Evolutionary conservation across 768 basidiomycete genomes (phyloP).

Genomic region (Tylopilus plumbeoviolaceoides): DNA sequence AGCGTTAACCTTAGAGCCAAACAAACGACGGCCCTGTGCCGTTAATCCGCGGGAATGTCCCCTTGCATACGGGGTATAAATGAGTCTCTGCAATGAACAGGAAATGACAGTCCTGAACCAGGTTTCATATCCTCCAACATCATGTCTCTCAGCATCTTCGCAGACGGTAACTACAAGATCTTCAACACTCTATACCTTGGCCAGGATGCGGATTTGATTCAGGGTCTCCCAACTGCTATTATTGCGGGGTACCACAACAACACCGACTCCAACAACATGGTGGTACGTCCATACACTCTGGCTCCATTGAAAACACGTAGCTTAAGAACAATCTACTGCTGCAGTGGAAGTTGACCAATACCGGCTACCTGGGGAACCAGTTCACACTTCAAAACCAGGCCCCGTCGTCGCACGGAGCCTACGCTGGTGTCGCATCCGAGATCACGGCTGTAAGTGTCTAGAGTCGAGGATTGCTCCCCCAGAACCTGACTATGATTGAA

Average conservation of each 20-base stretch:
- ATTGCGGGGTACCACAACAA: not conserved
- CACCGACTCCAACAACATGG: not conserved
- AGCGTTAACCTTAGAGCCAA: not conserved
- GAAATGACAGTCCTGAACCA: not conserved
- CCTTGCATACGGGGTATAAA: not conserved
- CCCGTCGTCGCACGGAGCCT: not conserved
- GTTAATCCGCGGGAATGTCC: not conserved
- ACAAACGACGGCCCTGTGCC: not conserved
- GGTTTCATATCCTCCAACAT: not conserved
- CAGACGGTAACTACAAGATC: not conserved
- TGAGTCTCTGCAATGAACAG: not conserved
- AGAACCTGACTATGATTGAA: not conserved
- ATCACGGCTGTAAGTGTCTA: not conserved
- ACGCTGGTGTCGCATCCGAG: not conserved
- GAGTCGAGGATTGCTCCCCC: not conserved
- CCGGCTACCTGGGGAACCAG: not conserved
- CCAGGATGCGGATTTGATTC: not conserved
- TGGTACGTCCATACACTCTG: not conserved
- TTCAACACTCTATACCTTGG: not conserved
- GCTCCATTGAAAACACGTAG: not conserved
- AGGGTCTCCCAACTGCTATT: not conserved
- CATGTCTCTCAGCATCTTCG: not conserved
- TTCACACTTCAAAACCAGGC: not conserved
- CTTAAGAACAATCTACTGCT: not conserved
- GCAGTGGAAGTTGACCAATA: conserved; percentile 1